Conservation (phyloP, 1,284 basidiomycete genomes). For the Limonomyces culmigenus region DNA sequence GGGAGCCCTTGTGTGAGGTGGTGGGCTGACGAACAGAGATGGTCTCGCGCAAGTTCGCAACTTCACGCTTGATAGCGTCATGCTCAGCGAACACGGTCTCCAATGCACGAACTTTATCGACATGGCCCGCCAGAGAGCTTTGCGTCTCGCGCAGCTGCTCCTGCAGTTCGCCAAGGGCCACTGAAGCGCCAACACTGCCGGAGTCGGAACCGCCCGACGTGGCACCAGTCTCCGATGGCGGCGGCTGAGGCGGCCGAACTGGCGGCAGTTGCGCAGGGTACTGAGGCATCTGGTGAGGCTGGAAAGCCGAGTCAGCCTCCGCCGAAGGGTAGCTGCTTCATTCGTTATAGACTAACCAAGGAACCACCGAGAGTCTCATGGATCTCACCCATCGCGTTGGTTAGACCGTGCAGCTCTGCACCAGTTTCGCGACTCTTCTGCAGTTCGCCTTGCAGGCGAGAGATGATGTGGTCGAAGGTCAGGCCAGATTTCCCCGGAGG, state of each 20-base stretch:
- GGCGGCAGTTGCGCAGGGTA: constrained; percentile 50
- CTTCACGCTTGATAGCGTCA: constrained; percentile 71
- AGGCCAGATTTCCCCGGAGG: constrained; percentile 63
- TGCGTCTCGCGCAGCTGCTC: constrained; percentile 79
- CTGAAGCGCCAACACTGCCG: constrained; percentile 15
- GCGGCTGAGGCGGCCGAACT: constrained; percentile 34
- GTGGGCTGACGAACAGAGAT: constrained; percentile 34
- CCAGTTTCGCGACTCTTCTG: constrained; percentile 90
- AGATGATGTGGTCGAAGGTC: constrained; percentile 72
- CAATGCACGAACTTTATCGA: constrained; percentile 74
- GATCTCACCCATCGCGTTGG: constrained; percentile 77
- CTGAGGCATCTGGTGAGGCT: constrained; percentile 42
- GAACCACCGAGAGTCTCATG: constrained; percentile 84
- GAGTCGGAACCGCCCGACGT: constrained; percentile 4
- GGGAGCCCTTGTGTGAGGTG: constrained; percentile 8
- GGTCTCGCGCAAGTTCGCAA: constrained; percentile 52
- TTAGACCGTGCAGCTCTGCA: constrained; percentile 71
- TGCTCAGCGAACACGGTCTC: constrained; percentile 80
- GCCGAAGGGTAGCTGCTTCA: constrained; percentile 3
- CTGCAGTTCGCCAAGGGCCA: constrained; percentile 55
- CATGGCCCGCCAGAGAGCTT: constrained; percentile 57
- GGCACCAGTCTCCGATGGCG: constrained; percentile 9
- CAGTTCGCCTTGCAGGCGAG: constrained; percentile 71
- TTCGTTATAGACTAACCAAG: constrained; percentile 34
- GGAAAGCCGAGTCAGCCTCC: constrained; percentile 5